Evolutionary conservation across 345 rosid genomes (phyloP).

Genomic region (Dovyalis caffra): DNA sequence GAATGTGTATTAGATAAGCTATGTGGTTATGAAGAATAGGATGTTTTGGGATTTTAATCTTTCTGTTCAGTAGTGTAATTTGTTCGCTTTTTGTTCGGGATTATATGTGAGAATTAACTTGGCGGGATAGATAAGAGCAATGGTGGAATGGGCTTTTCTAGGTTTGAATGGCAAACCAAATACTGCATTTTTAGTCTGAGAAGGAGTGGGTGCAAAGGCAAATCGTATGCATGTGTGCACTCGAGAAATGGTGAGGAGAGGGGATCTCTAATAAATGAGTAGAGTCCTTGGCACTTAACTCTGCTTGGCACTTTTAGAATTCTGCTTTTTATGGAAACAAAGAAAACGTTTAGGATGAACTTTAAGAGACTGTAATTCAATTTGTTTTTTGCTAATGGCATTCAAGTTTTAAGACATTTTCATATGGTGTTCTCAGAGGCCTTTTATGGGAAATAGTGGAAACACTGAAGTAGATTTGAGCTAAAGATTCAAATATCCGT

Average conservation of each 20-base stretch:
- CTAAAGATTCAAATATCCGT: background rate
- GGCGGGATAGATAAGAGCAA: background rate
- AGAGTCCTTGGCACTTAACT: background rate
- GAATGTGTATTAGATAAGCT: background rate
- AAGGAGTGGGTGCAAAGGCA: background rate
- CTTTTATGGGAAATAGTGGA: background rate
- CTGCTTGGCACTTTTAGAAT: background rate
- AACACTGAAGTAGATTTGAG: background rate
- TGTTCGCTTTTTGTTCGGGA: background rate
- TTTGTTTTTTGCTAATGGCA: background rate
- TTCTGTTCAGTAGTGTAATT: background rate
- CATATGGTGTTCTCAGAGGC: background rate
- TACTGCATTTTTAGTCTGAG: background rate
- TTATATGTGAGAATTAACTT: background rate
- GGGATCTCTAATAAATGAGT: background rate
- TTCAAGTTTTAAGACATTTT: background rate
- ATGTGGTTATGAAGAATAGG: background rate
- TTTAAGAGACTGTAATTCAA: background rate
- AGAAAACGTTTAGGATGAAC: background rate
- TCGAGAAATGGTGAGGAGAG: background rate
- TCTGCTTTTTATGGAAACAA: background rate
- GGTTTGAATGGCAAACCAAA: background rate
- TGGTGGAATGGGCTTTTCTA: background rate
- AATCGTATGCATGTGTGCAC: background rate
- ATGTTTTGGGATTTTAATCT: background rate